These are phyloP conservation scores for Volvariella surrecta DNA, from an alignment of 1,284 basidiomycete genomes.

Conservation along the genomic window DNA sequence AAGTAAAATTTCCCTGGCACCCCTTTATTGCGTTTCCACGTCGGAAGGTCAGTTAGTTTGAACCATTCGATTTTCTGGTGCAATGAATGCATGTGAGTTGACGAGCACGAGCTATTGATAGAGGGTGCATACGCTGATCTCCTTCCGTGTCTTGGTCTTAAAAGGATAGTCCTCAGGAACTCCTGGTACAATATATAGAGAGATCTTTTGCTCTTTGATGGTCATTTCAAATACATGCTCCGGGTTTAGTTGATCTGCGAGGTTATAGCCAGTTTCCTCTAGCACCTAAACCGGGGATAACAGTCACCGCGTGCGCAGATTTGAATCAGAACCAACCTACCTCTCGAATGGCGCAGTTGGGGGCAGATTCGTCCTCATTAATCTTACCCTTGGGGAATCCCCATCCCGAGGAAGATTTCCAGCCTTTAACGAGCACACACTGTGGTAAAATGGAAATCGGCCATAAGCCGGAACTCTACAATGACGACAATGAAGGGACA, in stretches of 20 bases:
- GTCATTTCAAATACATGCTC: conserved; percentile 79
- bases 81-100: conserved; percentile 11
- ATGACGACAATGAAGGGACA: conserved; percentile 12
- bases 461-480: conserved; percentile 1
- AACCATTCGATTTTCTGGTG: conserved; percentile 97
- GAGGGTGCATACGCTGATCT: conserved; percentile 79
- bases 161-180: conserved; percentile 90
- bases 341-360: conserved; percentile 85
- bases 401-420: conserved; percentile 96
- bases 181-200: conserved; percentile 86
- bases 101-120: conserved; percentile 9
- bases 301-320: conserved; percentile 12
- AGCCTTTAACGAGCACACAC: conserved; percentile 95
- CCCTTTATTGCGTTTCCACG: conserved; percentile 81
- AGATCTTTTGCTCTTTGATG: conserved; percentile 86
- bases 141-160: conserved; percentile 92
- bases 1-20: conserved; percentile 86
- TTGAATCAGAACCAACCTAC: conserved; percentile 29
- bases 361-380: conserved; percentile 84
- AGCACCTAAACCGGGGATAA: conserved; percentile 56
- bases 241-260: conserved; percentile 61
- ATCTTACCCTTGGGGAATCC: conserved; percentile 99
- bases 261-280: conserved; percentile 92
- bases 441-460: conserved; percentile 21
- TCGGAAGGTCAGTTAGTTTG: conserved; percentile 81